Evolutionary conservation across 2,329 filamentous ascomycete genomes (phyloP).

Genomic region (Paramyrothecium sp.): DNA sequence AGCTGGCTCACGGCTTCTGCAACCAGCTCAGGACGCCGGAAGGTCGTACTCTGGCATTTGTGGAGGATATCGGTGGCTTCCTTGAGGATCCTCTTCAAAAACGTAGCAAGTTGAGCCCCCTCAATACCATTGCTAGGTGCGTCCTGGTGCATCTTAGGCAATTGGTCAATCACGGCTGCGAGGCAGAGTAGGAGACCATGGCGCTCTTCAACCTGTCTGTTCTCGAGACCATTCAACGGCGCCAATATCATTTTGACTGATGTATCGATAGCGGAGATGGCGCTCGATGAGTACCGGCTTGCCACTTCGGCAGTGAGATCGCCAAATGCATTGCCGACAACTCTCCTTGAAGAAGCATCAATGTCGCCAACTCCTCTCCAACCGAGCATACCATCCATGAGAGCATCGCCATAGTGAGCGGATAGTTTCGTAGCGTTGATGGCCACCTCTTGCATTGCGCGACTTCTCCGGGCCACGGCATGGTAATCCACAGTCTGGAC

Average conservation of each 20-base stretch:
- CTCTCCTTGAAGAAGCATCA: slow-evolving; percentile 71
- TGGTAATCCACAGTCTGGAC: slow-evolving; percentile 94
- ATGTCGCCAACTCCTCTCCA: slow-evolving; percentile 88
- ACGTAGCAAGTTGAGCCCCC: slow-evolving; percentile 1
- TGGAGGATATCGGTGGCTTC: slow-evolving; percentile 34
- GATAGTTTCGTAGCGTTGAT: slow-evolving; percentile 66
- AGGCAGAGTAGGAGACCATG: slow-evolving; percentile 66
- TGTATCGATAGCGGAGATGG: slow-evolving; percentile 24
- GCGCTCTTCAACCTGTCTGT: slow-evolving; percentile 64
- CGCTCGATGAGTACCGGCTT: slow-evolving; percentile 9
- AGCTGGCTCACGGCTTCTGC: slow-evolving; percentile 61
- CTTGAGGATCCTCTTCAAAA: slow-evolving; percentile 25
- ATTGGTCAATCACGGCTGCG: slow-evolving; percentile 53
- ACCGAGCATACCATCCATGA: slow-evolving; percentile 69
- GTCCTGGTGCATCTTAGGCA: slow-evolving; percentile 31
- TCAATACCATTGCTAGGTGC: background rate
- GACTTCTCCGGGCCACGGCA: slow-evolving; percentile 80
- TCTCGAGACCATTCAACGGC: slow-evolving; percentile 42
- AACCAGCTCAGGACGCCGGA: slow-evolving; percentile 62
- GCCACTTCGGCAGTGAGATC: slow-evolving; percentile 45
- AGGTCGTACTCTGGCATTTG: slow-evolving; percentile 39
- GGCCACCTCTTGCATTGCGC: slow-evolving; percentile 78
- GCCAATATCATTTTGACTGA: slow-evolving; percentile 41
- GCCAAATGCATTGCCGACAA: slow-evolving; percentile 70
- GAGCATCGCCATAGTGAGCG: slow-evolving; percentile 65